Base-by-base conservation (phyloP, 2,329 filamentous ascomycete species). In the Cladosporium oxysporum region DNA sequence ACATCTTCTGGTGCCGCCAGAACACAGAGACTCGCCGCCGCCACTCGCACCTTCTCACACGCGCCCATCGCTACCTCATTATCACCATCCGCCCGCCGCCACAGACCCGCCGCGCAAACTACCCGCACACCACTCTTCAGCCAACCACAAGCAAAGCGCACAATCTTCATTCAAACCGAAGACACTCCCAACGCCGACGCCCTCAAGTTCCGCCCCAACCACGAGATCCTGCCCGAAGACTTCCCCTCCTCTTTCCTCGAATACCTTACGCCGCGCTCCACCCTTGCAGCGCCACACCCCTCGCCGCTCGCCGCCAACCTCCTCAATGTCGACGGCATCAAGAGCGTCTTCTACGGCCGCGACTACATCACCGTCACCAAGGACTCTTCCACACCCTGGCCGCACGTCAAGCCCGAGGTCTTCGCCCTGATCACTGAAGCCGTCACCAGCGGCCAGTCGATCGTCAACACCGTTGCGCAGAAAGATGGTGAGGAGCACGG, bases 331-430 rank as follows among this genome's bases (percentile, higher is more conserved):
- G 95, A 98, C 76, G 95, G 95, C 53, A 91, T 98, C n/a, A 93
- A 90, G 3, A 90, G 92, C 1, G 91, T 99, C 26, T 98, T 98
- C 80, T 97, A 96, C 80, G 95, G 94, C 62, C 82, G 88, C 37
- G 93, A 99, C 78, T 98, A 97, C 82, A 98, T 99, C 80, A 99
- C 95, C 14, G 90, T 99, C 41, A 97, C 91, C 52, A 99, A 99
- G 79, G 88, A 91, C 58, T 85, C 88, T 69, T 91, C 95, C 71
- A 91, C 90, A 3, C 92, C 93, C 74, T 99, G 95, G 95, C 91
- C 91, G 47, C 92, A 97, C 77, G 88, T 99, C 74, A 95, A 95
- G 75, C 94, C 95, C 1, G 95, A 99, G 79, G 88, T 98, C 33
- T 99, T 98, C 79, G 90, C 92, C 68, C 83, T 98, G 67, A 97